A percentile compares a stretch with the other conserved stretches of the same genome.
Evolutionary conservation across 139 green algal species (phyloP).

Genomic region (Chlorella sp.): DNA sequence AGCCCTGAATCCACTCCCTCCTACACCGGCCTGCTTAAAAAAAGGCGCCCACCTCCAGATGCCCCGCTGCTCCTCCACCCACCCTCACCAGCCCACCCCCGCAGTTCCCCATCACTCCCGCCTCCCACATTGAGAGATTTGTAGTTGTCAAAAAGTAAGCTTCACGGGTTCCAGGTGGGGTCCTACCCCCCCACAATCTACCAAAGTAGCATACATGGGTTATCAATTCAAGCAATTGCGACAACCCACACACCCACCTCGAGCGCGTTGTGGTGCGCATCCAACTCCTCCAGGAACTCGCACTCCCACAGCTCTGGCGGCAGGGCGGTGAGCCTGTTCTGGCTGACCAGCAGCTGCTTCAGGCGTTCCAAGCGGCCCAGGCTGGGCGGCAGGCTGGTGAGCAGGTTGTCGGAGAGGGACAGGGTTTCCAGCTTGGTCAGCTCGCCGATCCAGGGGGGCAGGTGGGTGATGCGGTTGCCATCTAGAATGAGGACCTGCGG

Average conservation of each 20-base stretch:
- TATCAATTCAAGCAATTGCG: no score
- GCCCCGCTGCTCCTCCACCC: background rate
- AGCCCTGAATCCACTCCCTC: no score
- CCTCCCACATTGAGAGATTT: no score
- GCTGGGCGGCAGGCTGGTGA: slow-evolving; percentile 49
- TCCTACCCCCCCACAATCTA: no score
- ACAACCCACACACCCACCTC: background rate
- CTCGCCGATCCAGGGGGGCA: slow-evolving; percentile 54
- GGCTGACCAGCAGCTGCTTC: slow-evolving; percentile 46
- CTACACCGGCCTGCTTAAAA: no score
- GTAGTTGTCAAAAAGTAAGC: no score
- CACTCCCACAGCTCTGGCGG: slow-evolving; percentile 41
- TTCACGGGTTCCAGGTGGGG: no score
- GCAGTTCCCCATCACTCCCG: no score
- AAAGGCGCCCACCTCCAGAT: no score
- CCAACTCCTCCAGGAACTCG: slow-evolving; percentile 55
- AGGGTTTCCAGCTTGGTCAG: slow-evolving; percentile 60
- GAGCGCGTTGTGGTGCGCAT: slow-evolving; percentile 55
- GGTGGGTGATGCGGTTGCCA: slow-evolving; percentile 44
- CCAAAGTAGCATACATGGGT: no score
- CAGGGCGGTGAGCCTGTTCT: slow-evolving; percentile 38
- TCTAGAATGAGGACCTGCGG: slow-evolving; percentile 48
- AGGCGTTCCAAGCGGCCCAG: slow-evolving; percentile 50
- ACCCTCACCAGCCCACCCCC: background rate
- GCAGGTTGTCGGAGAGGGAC: slow-evolving; percentile 52